These are phyloP conservation scores for Xylaria longipes DNA, from an alignment of 495 filamentous ascomycete species.

Conservation along the genomic window DNA sequence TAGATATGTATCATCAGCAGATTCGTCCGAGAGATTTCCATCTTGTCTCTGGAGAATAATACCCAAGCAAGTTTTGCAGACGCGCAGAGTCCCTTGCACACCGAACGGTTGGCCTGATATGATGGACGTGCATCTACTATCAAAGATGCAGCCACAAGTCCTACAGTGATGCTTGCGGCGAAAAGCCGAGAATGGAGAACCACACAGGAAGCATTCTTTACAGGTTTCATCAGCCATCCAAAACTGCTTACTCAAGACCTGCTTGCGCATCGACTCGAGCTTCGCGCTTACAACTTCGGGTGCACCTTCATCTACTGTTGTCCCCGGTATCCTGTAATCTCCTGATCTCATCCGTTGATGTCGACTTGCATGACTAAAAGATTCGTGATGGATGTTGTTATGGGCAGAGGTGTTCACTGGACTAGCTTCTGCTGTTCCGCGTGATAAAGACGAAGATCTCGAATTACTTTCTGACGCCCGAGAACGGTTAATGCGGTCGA, in stretches of 20 bases:
- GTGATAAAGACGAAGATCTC: slow-evolving; percentile 67
- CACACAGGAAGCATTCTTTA: slow-evolving; percentile 95
- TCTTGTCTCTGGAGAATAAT: slow-evolving; percentile 92
- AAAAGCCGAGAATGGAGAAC: slow-evolving; percentile 88
- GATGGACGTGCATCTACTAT: slow-evolving; percentile 91
- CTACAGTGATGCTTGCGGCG: slow-evolving; percentile 96
- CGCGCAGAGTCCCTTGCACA: slow-evolving; percentile 82
- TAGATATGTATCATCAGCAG: slow-evolving; percentile 70
- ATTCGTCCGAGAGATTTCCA: slow-evolving; percentile 76
- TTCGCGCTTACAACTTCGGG: slow-evolving; percentile 65
- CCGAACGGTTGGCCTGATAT: slow-evolving; percentile 87
- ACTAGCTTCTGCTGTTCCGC: slow-evolving; percentile 58
- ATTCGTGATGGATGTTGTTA: slow-evolving; percentile 59
- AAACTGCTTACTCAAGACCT: slow-evolving; percentile 89
- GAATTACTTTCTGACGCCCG: slow-evolving; percentile 55
- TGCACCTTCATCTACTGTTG: slow-evolving; percentile 61
- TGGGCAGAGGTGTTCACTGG: slow-evolving; percentile 61
- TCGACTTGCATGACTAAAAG: slow-evolving; percentile 52
- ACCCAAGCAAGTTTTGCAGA: slow-evolving; percentile 92
- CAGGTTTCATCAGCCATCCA: slow-evolving; percentile 99
- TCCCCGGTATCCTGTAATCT: slow-evolving; percentile 57
- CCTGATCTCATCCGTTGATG: slow-evolving; percentile 53
- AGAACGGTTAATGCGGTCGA: slow-evolving; percentile 58
- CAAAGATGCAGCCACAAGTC: slow-evolving; percentile 94
- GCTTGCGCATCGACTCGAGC: slow-evolving; percentile 75